Percentiles rank a stretch among this genome's conserved stretches.
Evolutionary conservation across 1,284 basidiomycete genomes (phyloP).

Genomic region (Coriolopsis trogii): DNA sequence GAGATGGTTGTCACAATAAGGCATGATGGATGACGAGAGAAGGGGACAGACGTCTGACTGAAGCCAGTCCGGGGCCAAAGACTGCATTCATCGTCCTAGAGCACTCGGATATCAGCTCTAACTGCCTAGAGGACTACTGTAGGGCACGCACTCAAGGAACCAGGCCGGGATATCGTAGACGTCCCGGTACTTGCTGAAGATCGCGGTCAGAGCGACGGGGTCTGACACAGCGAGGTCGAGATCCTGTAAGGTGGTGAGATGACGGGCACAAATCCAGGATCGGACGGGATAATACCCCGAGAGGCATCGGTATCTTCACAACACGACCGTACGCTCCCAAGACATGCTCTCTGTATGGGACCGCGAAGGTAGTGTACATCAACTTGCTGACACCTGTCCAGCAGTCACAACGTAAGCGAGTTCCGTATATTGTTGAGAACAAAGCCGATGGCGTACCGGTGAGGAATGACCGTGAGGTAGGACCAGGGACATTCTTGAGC

Average conservation of each 20-base stretch:
- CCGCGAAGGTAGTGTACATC: background rate
- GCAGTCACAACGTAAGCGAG: background rate
- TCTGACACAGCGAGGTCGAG: slow-evolving; percentile 7
- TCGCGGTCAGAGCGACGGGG: slow-evolving; percentile 4
- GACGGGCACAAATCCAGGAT: background rate
- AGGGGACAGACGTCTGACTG: background rate
- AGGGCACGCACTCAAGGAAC: background rate
- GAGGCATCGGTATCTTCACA: slow-evolving; percentile 1
- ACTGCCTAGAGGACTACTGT: background rate
- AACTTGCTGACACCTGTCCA: slow-evolving; percentile 8
- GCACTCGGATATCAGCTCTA: background rate
- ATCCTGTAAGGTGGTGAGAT: background rate
- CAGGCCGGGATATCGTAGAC: slow-evolving; percentile 2
- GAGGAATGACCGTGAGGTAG: background rate
- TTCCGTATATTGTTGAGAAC: background rate
- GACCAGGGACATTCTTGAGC: slow-evolving; percentile 8
- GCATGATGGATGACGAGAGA: too few relatives aligned
- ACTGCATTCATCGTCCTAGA: slow-evolving; percentile 5
- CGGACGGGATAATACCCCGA: background rate
- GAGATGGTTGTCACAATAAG: too few relatives aligned
- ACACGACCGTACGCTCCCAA: slow-evolving; percentile 4
- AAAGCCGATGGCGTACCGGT: background rate
- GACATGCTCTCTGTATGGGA: slow-evolving; percentile 7
- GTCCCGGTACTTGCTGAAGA: slow-evolving; percentile 9
- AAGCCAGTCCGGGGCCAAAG: slow-evolving; percentile 6